Conservation (phyloP, 495 filamentous ascomycete species). For the Aspergillus indologenus region DNA sequence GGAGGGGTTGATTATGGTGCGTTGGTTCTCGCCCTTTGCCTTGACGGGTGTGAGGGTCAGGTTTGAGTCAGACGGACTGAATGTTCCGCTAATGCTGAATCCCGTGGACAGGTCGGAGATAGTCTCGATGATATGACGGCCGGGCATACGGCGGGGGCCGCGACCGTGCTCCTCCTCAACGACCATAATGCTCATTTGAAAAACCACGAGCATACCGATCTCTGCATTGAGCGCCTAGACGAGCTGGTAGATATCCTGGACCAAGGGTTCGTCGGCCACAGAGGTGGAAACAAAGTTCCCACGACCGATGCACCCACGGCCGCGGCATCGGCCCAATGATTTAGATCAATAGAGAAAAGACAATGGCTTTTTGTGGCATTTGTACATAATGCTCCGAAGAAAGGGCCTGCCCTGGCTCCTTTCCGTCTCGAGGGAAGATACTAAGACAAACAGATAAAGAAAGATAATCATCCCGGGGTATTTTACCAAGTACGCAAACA, state of each 20-base stretch:
- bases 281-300: slow-evolving; percentile 19
- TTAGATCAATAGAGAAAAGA: not conserved
- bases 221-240: slow-evolving; percentile 62
- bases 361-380: not conserved
- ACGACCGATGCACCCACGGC: slow-evolving; percentile 5
- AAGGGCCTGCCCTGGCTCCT: not conserved
- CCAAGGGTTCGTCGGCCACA: slow-evolving; percentile 52
- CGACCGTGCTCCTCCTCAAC: slow-evolving; percentile 83
- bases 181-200: slow-evolving; percentile 71
- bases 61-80: no score
- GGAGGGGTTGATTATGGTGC: slow-evolving; percentile 56
- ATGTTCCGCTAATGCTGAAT: slow-evolving; percentile 2
- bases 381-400: not conserved
- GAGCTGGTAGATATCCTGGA: slow-evolving; percentile 71
- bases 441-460: not conserved
- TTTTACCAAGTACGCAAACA: not conserved
- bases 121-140: slow-evolving; percentile 93
- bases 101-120: slow-evolving; percentile 64
- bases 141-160: slow-evolving; percentile 77
- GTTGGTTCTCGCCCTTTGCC: slow-evolving; percentile 3
- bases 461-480: not conserved
- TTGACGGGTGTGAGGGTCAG: no score
- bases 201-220: slow-evolving; percentile 75
- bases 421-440: not conserved
- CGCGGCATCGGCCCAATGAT: not conserved